Evolutionary conservation across 176 grass and related monocot genomes (phyloP), one percentile per base, ranked within the genome.

Genomic region (Oryza officinalis): DNA sequence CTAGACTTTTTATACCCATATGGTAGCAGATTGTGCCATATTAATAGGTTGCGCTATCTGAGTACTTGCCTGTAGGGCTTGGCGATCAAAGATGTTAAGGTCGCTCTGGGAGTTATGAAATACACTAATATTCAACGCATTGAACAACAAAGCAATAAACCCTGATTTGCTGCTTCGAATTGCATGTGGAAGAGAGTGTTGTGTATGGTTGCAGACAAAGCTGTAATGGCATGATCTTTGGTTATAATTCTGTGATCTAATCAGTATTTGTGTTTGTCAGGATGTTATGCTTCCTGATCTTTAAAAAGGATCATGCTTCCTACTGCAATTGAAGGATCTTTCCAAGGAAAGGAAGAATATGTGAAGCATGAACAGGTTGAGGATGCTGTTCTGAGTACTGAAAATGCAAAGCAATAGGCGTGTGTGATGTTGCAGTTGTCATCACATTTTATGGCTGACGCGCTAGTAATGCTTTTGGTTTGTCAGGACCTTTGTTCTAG

Each of bases 331-430:
- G 43, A 83, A 65, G 23, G 45, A 69, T 43, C 25, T 77, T 25
- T 12, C 25, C 47, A 63, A 41, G 41, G 30, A 74, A 75, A 41
- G 41, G 23, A 74, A 75, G 25, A 11, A 75, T 27, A 60, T 83
- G 41, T 4, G 31, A 45, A 65, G 28, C 57, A 40, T 80, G 79
- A 65, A 28, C 67, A 40, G 86, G 86, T 77, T 66, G 65, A 13
- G 27, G 35, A 27, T 63, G 20, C 27, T 38, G 27, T 27, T 49
- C 0, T 38, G 37, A 69, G 46, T 49, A 49, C 46, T 49, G 64
- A 18, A 46, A 18, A 76, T 49, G 50, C 65, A 81, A 82, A 47
- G 86, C 79, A 63, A 1, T 5, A 27, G 13, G 86, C 67, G 32
- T 72, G 74, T 65, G 68, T 41, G 41, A 65, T 83, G 20, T 10